Percentiles rank a stretch among this genome's conserved stretches.
phyloP scores from a whole-genome alignment of 331 rosid genomes.

The Telfairia occidentalis region DNA sequence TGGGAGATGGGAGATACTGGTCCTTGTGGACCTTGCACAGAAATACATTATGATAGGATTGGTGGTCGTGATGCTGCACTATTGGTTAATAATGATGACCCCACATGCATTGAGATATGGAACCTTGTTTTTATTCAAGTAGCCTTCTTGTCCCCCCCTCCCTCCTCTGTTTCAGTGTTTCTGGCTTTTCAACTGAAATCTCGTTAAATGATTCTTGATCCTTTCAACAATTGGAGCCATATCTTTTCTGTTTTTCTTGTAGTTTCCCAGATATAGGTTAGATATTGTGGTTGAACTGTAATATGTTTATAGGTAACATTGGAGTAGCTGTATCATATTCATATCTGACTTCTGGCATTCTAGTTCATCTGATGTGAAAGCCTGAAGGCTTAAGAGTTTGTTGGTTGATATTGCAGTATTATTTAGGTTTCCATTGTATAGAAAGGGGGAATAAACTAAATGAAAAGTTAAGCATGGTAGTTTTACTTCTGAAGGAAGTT shows the following conservation, averaged over 20 bases:
- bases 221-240: background rate
- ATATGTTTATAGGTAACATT: background rate
- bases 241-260: background rate
- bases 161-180: background rate
- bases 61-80: conserved; percentile 89
- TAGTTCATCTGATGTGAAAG: background rate
- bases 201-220: background rate
- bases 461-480: background rate
- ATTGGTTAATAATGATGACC: conserved; percentile 85
- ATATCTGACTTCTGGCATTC: background rate
- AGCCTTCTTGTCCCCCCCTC: background rate
- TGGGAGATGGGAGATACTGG: conserved; percentile 99
- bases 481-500: background rate
- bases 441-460: background rate
- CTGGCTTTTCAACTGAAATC: background rate
- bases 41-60: conserved; percentile 85
- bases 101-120: conserved; percentile 96
- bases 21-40: conserved; percentile 98
- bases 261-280: background rate
- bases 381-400: background rate
- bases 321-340: background rate
- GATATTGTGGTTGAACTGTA: background rate
- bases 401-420: background rate
- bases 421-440: background rate
- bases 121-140: conserved; percentile 97